phyloP scores from a whole-genome alignment of 1,284 basidiomycete species.

The Afroboletus lepidellus region DNA sequence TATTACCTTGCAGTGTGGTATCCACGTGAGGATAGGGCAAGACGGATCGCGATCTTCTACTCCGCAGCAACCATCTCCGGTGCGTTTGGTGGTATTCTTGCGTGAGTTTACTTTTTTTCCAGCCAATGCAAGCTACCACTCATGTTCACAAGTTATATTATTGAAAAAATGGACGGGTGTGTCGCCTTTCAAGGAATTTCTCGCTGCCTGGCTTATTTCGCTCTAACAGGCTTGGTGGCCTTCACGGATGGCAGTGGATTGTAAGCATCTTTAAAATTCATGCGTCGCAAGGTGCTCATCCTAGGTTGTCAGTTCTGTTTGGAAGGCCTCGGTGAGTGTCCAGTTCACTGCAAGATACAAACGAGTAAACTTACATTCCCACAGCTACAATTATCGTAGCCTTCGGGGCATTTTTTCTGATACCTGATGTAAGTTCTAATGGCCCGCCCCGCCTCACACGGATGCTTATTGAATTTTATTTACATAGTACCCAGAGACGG shows the following conservation, averaged over 20 bases:
- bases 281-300: background rate
- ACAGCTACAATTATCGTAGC: constrained; percentile 41
- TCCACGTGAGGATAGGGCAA: constrained; percentile 45
- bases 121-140: background rate
- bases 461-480: background rate
- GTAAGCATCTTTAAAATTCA: constrained; percentile 27
- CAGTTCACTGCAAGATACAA: background rate
- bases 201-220: background rate
- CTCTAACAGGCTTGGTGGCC: constrained; percentile 33
- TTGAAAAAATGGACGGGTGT: constrained; percentile 37
- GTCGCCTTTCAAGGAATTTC: background rate
- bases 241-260: constrained; percentile 28
- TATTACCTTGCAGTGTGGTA: constrained; percentile 58
- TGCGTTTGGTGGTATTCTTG: constrained; percentile 41
- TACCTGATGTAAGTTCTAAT: constrained; percentile 40
- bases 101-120: constrained; percentile 14
- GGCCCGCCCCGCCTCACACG: background rate
- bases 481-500: constrained; percentile 49
- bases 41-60: constrained; percentile 55
- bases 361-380: background rate
- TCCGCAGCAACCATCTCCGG: constrained; percentile 57
- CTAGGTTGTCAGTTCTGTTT: constrained; percentile 28
- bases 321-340: constrained; percentile 31
- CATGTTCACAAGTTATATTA: constrained; percentile 24
- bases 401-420: constrained; percentile 39